These are phyloP conservation scores for Lipomyces sp. DNA, from an alignment of 805 yeast genomes.

Conservation along the genomic window DNA sequence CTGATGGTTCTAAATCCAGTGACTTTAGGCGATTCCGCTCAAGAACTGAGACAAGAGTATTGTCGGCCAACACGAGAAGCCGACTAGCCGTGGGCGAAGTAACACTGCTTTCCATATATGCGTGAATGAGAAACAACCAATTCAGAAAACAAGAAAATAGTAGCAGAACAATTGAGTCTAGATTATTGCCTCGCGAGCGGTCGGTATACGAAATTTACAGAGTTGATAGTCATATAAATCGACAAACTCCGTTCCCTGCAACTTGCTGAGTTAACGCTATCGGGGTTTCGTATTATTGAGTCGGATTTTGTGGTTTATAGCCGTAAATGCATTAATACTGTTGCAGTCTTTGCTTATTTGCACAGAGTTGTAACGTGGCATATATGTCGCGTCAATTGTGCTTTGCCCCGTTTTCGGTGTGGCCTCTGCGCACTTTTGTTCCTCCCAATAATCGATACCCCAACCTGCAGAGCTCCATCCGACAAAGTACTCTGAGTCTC, in stretches of 20 bases:
- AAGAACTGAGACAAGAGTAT: conserved; percentile 42
- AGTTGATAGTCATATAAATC: background rate
- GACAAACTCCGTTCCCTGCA: background rate
- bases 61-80: conserved; percentile 42
- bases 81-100: conserved; percentile 18
- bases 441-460: background rate
- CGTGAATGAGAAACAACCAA: too few relatives aligned
- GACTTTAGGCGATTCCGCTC: conserved; percentile 43
- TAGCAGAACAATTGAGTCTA: background rate
- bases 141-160: background rate
- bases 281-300: background rate
- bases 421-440: too few relatives aligned
- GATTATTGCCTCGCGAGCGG: background rate
- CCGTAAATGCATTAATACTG: background rate
- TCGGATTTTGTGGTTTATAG: background rate
- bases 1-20: conserved; percentile 41
- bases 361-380: background rate
- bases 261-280: background rate
- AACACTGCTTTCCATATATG: background rate
- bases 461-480: conserved; percentile 1
- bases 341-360: background rate
- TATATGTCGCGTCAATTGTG: background rate
- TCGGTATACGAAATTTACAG: background rate
- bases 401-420: too few relatives aligned
- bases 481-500: background rate